Base-by-base conservation (phyloP, 345 rosid species). In the Eucalyptus cloeziana region DNA sequence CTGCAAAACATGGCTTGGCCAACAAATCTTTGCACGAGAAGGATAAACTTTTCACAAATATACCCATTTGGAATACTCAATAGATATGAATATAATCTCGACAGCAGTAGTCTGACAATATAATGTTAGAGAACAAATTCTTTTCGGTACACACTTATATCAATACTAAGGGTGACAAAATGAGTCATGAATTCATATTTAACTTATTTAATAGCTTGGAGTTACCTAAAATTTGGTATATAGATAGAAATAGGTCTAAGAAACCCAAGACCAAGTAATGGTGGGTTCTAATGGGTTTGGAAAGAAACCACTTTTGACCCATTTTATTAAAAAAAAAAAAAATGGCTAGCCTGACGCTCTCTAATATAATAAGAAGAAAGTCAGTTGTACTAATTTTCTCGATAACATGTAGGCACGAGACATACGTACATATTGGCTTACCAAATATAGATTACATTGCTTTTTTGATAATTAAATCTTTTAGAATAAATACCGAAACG, bases 101-200 rank as follows among this genome's bases (percentile, higher is more conserved):
- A 1, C 7, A 19, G 2, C 1, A 0, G 3, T 10, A 9, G 24
- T 56, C 5, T 60, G 13, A 27, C 4, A 5, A 60, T 60, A 21
- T 17, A 33, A 33, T 1, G 0, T 71, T 2, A 6, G 44, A 19
- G 13, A 19, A 33, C 4, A 33, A 33, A 37, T 3, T 19, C 2
- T 31, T 31, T 69, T 31, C 2, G 0, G 4, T 31, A 3, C 24
- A 6, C 19, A 9, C 13, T 25, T 17, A 17, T 17, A 13, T 33
- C 2, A 9, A 2, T 21, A 5, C 1, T 16, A 31, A 31, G 6
- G n/a, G 24, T 0, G 4, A 19, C 45, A 1, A 37, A 71, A 71
- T 19, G 14, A 43, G 3, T 37, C 14, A 1, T 17, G 24, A 6
- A 16, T 40, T 22, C 25, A 19, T 69, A 37, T 17, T 71, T 22